These are phyloP conservation scores for Tuber calosporum DNA, from an alignment of 495 filamentous ascomycete genomes.

Conservation along the genomic window DNA sequence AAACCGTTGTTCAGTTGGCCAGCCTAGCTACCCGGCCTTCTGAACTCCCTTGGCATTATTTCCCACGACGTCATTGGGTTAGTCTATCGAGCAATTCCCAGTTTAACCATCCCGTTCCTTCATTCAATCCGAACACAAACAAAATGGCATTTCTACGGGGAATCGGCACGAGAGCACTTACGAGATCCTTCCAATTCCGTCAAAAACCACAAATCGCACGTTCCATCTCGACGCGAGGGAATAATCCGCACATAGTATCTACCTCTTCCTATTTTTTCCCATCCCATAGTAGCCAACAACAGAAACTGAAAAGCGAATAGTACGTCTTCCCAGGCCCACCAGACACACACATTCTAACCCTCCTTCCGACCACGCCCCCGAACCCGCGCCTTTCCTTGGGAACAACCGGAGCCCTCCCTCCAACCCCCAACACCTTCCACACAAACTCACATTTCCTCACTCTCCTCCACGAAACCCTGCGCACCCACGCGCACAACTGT, in stretches of 20 bases:
- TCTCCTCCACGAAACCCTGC: slow-evolving; percentile 67
- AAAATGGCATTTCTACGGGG: background rate
- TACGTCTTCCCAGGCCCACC: slow-evolving; percentile 60
- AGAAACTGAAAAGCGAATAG: slow-evolving; percentile 48
- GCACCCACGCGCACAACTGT: slow-evolving; percentile 62
- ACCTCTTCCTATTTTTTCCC: slow-evolving; percentile 22
- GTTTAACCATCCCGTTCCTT: background rate
- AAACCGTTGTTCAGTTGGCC: background rate
- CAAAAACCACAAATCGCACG: background rate
- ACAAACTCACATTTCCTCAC: slow-evolving; percentile 70
- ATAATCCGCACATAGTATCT: slow-evolving; percentile 50
- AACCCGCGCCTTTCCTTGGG: slow-evolving; percentile 65
- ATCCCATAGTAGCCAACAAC: slow-evolving; percentile 33
- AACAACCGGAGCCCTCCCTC: slow-evolving; percentile 62
- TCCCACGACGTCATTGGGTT: background rate
- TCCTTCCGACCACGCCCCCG: slow-evolving; percentile 68
- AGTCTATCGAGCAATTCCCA: background rate
- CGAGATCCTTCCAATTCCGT: background rate
- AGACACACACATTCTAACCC: slow-evolving; percentile 52
- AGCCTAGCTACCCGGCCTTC: background rate
- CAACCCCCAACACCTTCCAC: slow-evolving; percentile 65
- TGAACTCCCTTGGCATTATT: background rate
- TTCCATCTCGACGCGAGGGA: slow-evolving; percentile 50
- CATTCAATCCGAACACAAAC: background rate
- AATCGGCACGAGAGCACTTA: background rate